A percentile compares a stretch with the other conserved stretches of the same genome.
These are phyloP conservation scores for Leccinum griseonigrum DNA, from an alignment of 1,284 basidiomycete genomes.

Conservation along the genomic window DNA sequence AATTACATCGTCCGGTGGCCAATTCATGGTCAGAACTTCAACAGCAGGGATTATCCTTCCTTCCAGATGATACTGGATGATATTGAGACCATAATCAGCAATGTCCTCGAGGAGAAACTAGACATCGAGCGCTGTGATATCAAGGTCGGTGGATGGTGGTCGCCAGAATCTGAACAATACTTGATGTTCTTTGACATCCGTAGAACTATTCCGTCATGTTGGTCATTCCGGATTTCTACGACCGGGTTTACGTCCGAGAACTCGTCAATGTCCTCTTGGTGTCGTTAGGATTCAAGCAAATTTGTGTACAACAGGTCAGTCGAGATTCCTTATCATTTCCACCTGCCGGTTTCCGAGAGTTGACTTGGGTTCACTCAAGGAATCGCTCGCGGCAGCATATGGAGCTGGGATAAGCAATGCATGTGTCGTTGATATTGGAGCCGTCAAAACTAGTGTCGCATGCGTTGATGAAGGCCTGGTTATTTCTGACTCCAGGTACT, in stretches of 20 bases:
- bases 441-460: conserved; percentile 80
- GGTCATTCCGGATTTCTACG: conserved; percentile 91
- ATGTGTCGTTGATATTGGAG: conserved; percentile 95
- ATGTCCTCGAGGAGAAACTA: conserved; percentile 61
- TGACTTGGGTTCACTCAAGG: conserved; percentile 47
- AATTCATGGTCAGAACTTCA: conserved; percentile 74
- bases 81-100: conserved; percentile 67
- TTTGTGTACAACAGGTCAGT: conserved; percentile 83
- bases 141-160: conserved; percentile 45
- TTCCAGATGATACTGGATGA: conserved; percentile 73
- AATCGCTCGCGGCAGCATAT: conserved; percentile 91
- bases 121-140: conserved; percentile 57
- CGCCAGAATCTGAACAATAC: neutral
- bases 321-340: neutral
- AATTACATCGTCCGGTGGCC: conserved; percentile 79
- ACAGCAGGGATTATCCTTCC: conserved; percentile 74
- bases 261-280: conserved; percentile 76
- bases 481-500: conserved; percentile 82
- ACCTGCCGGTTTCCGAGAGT: neutral
- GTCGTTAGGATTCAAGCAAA: conserved; percentile 88
- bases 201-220: conserved; percentile 85
- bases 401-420: conserved; percentile 93
- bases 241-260: conserved; percentile 80
- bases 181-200: conserved; percentile 7
- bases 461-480: conserved; percentile 97